Percentiles rank a stretch among this genome's conserved stretches.
Conservation (phyloP, 306 rosid genomes). For the Cucurbita maxima region DNA sequence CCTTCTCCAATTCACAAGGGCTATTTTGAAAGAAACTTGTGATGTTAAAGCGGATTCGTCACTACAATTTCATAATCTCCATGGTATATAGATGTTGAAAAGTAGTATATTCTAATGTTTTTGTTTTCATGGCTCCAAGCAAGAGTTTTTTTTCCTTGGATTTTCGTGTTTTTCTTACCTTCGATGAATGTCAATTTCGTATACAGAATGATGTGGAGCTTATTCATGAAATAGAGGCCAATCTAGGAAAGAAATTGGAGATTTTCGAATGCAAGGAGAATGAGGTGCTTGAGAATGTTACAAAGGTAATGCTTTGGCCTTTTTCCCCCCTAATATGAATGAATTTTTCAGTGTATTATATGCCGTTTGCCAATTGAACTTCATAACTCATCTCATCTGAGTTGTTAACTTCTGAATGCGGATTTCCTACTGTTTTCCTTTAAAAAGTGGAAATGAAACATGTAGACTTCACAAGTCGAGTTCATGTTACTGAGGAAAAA, state of each 20-base stretch:
- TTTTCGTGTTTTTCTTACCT: neutral
- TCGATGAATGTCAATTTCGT: neutral
- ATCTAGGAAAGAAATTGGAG: slow-evolving; percentile 47
- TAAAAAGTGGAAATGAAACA: neutral
- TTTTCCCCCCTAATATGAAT: neutral
- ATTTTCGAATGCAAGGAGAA: slow-evolving; percentile 53
- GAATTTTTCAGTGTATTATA: neutral
- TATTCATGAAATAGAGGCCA: slow-evolving; percentile 51
- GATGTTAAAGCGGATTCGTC: neutral
- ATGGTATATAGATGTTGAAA: neutral
- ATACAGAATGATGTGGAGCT: slow-evolving; percentile 65
- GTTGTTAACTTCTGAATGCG: neutral
- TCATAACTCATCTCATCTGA: neutral
- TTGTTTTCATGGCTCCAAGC: neutral
- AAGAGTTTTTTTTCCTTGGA: neutral
- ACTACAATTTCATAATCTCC: neutral
- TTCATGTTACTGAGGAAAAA: neutral
- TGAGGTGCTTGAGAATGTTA: slow-evolving; percentile 48
- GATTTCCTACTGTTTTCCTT: neutral
- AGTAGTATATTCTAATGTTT: neutral
- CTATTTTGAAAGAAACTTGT: neutral
- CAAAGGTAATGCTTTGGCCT: slow-evolving; percentile 26
- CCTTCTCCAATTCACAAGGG: neutral
- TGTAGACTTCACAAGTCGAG: neutral
- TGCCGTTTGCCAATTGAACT: neutral